Evolutionary conservation across 371 early-diverging fungal species (phyloP), one percentile per base, ranked within the genome.

Genomic region (Mortierella sp.): DNA sequence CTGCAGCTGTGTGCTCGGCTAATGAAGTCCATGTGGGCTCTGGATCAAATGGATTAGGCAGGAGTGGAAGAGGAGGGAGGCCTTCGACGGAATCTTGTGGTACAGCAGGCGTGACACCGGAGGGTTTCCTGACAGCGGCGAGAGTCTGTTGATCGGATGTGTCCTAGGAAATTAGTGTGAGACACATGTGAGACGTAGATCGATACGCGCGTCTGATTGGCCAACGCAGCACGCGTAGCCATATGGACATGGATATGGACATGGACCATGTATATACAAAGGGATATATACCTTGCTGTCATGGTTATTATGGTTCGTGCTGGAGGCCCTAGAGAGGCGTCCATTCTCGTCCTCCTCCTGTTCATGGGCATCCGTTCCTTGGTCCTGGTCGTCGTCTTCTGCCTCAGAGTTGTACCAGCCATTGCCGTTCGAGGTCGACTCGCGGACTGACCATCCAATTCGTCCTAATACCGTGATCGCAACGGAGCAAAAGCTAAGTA

Each of bases 1-100:
- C 86, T 6, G 87, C 83, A 4, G 86, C 82, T 42, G 94, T 87
- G 49, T 88, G 86, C 31, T 86, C 82, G n/a, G 84, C 82, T 6
- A 93, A 78, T 3, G 86, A 79, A 23, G 86, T 86, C 93, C 93
- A 94, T 0, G 82, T 89, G 2, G 70, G 70, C 17, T 69, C 70
- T 6, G 70, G 70, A 30, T 69, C 70, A 28, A 26, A 84, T 24
- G 46, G 70, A 43, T 66, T 83, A 60, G 61, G 70, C 46, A 50
- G 52, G 11, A 56, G 24, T n/a, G 64, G 67, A 46, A 52, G 51
- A 26, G 61, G 64, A 32, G 58, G 72, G 2, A 56, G 28, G n/a
- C 60, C 70, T 17, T 54, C 64, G 26, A 64, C 65, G 21, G 65
- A 24, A 1, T 70, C 64, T 39, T 59, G 64, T 15, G 61, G 37